Evolutionary conservation across 176 grass and related monocot genomes (phyloP).

Genomic region (Echinochloa phyllopogon): DNA sequence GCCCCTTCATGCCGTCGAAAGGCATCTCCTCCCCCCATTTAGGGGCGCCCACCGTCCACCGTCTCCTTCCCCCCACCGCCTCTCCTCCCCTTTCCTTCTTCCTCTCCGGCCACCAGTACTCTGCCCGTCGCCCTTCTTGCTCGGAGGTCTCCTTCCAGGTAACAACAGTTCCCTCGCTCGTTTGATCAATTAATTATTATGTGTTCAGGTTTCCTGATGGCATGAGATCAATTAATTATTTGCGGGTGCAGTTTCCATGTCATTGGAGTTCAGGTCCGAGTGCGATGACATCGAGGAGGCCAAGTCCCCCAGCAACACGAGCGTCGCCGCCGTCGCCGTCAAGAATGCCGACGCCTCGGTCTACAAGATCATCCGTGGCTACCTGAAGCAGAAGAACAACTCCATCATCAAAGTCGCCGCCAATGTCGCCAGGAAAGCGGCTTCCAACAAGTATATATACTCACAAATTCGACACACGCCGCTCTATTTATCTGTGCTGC

Average conservation of each 20-base stretch:
- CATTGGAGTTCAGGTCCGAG: conserved; percentile 61
- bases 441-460: conserved; percentile 58
- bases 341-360: conserved; percentile 65
- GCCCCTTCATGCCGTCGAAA: conserved; percentile 59
- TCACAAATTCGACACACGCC: neutral
- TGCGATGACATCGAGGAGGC: conserved; percentile 76
- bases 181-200: neutral
- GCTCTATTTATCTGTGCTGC: neutral
- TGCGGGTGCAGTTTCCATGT: conserved; percentile 62
- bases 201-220: conserved; percentile 6
- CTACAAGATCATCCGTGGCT: conserved; percentile 65
- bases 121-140: neutral
- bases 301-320: conserved; percentile 58
- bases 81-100: neutral
- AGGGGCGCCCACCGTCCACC: conserved; percentile 35
- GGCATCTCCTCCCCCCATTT: conserved; percentile 57
- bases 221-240: neutral
- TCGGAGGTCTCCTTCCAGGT: conserved; percentile 31
- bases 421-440: conserved; percentile 61
- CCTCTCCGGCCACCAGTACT: neutral
- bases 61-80: neutral
- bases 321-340: conserved; percentile 37
- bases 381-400: conserved; percentile 80
- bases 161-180: neutral
- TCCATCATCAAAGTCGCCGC: conserved; percentile 65